Base-by-base conservation (phyloP, 2,329 filamentous ascomycete species). In the Madurella fahalii region DNA sequence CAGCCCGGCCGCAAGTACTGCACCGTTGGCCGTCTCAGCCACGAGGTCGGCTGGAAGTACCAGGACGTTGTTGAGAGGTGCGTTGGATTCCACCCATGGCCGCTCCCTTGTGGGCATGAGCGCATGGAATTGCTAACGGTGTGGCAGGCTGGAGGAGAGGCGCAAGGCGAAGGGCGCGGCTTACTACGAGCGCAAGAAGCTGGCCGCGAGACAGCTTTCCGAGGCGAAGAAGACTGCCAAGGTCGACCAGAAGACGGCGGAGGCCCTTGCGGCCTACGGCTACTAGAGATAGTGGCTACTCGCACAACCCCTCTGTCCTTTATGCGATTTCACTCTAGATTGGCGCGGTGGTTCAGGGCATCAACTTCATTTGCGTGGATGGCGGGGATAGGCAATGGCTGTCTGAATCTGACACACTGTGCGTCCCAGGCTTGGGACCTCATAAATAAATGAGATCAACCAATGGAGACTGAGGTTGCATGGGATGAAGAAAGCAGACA, bases 11-110 rank as follows among this genome's bases (percentile, higher is more conserved):
- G 94, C 83, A 99, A 99, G 87, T 99, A 95, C 90, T 99, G 94
- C 89, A 95, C 92, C 65, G 93, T 99, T 68, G 94, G 94, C 69
- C 87, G 94, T 80, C 83, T 99, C 74, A 94, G 90, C 78, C 92
- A 96, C 80, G 94, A 99, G 83, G 94, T 97, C 73, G 94, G 94
- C 81, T 99, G 94, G 94, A 99, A 99, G 83, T 97, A 99, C 88
- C 89, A 96, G 85, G 93, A 96, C 75, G 92, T 99, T 73, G 94
- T 99, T 80, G 88, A 87, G 72, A 91, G 90, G 92, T 97, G 81
- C 72, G 91, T 88, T 20, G 15, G 11, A 43, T 32, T 30, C 31
- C 54, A 58, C 65, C 61, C 67, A 20, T 9, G 40, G 30, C 39
- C n/a, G 12, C 30, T 44, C 34, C 25, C 15, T 15, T 20, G 52